Evolutionary conservation across 306 rosid genomes (phyloP).

Genomic region (Gillenia trifoliata): DNA sequence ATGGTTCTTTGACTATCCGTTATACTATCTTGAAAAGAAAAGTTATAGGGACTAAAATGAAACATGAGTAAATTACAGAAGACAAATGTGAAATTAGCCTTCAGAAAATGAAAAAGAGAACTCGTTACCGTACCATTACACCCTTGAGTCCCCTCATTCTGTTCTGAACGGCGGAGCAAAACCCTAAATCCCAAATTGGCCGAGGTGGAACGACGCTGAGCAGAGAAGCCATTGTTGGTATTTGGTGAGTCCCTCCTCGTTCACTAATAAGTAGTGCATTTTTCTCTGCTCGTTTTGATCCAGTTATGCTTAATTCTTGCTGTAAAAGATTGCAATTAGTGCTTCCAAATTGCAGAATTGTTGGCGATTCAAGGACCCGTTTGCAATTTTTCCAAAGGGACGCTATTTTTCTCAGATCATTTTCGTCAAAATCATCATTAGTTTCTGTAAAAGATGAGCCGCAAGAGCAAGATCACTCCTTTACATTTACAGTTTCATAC

Average conservation of each 20-base stretch:
- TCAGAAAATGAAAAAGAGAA: too few relatives aligned
- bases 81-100: too few relatives aligned
- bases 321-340: not conserved
- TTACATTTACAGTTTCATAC: constrained; percentile 11
- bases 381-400: not conserved
- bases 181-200: too few relatives aligned
- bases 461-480: not conserved
- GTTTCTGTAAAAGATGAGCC: too few relatives aligned
- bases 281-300: not conserved
- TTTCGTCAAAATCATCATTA: constrained; percentile 1
- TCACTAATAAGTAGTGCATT: too few relatives aligned
- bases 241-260: not conserved
- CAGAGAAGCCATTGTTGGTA: not conserved
- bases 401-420: not conserved
- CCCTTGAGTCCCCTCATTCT: too few relatives aligned
- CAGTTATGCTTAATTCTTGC: not conserved
- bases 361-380: not conserved
- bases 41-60: too few relatives aligned
- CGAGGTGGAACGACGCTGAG: not conserved
- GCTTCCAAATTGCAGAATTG: not conserved
- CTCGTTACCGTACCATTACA: too few relatives aligned
- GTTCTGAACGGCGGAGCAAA: too few relatives aligned
- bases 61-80: too few relatives aligned
- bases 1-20: too few relatives aligned
- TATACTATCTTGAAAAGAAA: too few relatives aligned